A percentile compares a stretch with the other conserved stretches of the same genome.
Evolutionary conservation across 78 protist genomes (phyloP).

Genomic region (Mastigamoeba balamuthi): DNA sequence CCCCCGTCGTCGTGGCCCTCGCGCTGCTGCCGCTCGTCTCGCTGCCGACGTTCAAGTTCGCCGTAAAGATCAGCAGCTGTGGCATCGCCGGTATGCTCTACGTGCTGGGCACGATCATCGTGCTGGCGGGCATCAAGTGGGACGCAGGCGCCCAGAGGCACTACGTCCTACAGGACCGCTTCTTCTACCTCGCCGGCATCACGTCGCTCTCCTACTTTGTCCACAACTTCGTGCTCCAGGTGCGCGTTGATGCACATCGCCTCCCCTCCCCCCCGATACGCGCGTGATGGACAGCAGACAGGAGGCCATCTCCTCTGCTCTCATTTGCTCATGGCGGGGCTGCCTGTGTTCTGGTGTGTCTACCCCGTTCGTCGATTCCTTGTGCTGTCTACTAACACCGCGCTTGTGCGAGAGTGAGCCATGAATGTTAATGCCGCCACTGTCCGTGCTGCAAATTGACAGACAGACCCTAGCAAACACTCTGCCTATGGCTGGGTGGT

Average conservation of each 20-base stretch:
- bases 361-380: too few species aligned
- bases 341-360: too few species aligned
- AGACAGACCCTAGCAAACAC: too few species aligned
- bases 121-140: not conserved
- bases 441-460: too few species aligned
- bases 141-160: not conserved
- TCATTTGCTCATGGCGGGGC: too few species aligned
- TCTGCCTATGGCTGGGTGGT: too few species aligned
- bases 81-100: not conserved
- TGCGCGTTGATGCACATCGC: not conserved
- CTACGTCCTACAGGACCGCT: not conserved
- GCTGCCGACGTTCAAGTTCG: not conserved
- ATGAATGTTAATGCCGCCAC: too few species aligned
- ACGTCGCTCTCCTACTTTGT: not conserved
- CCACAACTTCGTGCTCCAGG: slow-evolving; percentile 2
- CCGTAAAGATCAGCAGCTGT: not conserved
- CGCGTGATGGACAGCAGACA: too few species aligned
- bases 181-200: slow-evolving; percentile 1
- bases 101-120: not conserved
- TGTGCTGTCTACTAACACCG: too few species aligned
- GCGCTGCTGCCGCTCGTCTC: not conserved
- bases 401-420: too few species aligned
- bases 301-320: too few species aligned
- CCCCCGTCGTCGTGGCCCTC: not conserved
- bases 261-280: not conserved